Evolutionary conservation across 1,139 yeast genomes (phyloP), one percentile per base, ranked within the genome.

Genomic region (Meyerozyma athensensis): DNA sequence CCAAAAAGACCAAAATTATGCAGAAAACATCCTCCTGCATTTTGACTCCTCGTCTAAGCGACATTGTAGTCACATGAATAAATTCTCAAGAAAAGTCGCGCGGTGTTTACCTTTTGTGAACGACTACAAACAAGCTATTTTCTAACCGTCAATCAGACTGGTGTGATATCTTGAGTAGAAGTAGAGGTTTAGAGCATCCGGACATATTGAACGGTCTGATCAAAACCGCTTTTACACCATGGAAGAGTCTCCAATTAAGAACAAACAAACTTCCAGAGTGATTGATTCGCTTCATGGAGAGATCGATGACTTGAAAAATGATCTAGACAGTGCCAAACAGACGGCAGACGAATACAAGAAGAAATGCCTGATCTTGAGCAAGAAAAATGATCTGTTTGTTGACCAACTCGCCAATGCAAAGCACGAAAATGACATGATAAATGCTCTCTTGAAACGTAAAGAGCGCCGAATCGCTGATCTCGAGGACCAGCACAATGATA

Each of bases 391-490:
- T 34, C 74, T 75, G 41, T 65, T 77, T 42, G 70, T 79, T 32
- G 90, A 83, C 50, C 86, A 78, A 52, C 60, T 80, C 45, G 81
- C 86, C 30, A 81, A 81, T 48, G 67, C 81, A 22, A 81, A 80
- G 54, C 86, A 81, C 52, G 86, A 82, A 49, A 79, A 78, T 48
- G 86, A 81, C 49, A 79, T 81, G 63, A 66, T 81, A 32, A 76
- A 72, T 47, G 79, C 86, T 0, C 57, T 81, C 45, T 60, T 81
- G 45, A 78, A 72, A 46, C 62, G 89, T 42, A 81, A 81, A 52
- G 82, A 81, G 50, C 66, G 87, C 42, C 62, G 86, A 42, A 72
- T 82, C 33, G 50, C 65, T 30, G 89, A 81, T 50, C 57, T 81
- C 48, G 87, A 83, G 53, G 64, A 63, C 31, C 79, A 78, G 49